phyloP scores from a whole-genome alignment of 2,329 filamentous ascomycete genomes.

The Monilinia vaccinii-corymbosi region DNA sequence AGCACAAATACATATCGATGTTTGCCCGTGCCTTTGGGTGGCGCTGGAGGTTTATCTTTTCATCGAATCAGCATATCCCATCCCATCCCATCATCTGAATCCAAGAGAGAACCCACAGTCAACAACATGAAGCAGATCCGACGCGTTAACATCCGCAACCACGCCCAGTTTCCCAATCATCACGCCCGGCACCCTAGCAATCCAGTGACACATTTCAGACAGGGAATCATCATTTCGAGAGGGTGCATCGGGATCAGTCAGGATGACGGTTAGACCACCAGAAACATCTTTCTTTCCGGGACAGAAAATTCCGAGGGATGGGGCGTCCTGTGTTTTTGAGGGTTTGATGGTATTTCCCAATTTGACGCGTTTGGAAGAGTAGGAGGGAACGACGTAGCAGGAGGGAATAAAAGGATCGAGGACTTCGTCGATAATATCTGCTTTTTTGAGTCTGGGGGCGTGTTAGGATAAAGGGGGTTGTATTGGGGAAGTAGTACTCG shows the following conservation, averaged over 20 bases:
- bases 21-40: conserved; percentile 45
- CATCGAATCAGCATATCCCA: not conserved
- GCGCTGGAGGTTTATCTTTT: conserved; percentile 43
- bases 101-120: conserved; percentile 18
- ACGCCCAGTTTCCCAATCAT: not conserved
- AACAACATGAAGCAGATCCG: conserved; percentile 9
- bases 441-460: not conserved
- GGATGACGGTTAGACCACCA: conserved; percentile 36
- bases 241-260: conserved; percentile 52
- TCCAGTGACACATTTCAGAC: conserved; percentile 51
- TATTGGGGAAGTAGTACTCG: not conserved
- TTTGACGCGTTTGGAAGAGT: conserved; percentile 1
- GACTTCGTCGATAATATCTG: not conserved
- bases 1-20: conserved; percentile 49
- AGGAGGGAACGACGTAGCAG: not conserved
- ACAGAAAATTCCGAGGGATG: conserved; percentile 26
- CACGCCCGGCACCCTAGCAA: conserved; percentile 19
- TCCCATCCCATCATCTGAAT: no score
- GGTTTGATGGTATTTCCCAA: conserved; percentile 27
- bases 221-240: conserved; percentile 43
- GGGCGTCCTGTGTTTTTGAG: conserved; percentile 24
- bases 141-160: not conserved
- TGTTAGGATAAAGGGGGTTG: not conserved
- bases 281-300: conserved; percentile 15
- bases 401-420: not conserved